Evolutionary conservation across 1,284 basidiomycete genomes (phyloP), one percentile per base, ranked within the genome.

Genomic region (Fomitopsis schrenkii): DNA sequence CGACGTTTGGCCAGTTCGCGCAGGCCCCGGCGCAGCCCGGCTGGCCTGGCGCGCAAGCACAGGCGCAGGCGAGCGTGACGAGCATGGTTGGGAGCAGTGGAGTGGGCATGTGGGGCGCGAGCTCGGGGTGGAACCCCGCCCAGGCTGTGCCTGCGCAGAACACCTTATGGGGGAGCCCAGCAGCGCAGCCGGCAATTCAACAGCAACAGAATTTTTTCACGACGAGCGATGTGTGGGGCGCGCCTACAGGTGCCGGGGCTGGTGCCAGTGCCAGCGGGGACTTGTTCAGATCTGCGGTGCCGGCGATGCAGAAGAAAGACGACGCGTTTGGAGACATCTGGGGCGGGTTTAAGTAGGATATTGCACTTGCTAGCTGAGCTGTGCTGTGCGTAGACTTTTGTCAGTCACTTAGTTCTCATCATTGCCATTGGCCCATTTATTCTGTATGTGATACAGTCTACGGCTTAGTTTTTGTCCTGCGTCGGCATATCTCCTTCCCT

Each of bases 241-340:
- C 73, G 5, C 65, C 71, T 30, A 55, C 70, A 17, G 19, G 52
- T 5, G 33, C 12, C n/a, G 62, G 59, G 5, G 63, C 71, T 22
- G 61, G 66, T n/a, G 64, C 69, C 14, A 12, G 35, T 36, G 57
- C 58, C 35, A 52, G 62, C 62, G 56, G 70, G 66, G 77, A 80
- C 65, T 12, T 76, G 33, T 78, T 79, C 66, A 72, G 71, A 40
- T 65, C 76, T 17, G 53, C 71, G 26, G 45, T 67, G 40, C 62
- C 70, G 12, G 54, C 72, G n/a, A 64, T 73, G 52, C 75, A 79
- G 67, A 88, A 90, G 79, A 88, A 90, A 72, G 88, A 92, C 65
- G 91, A 93, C 68, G 84, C 79, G 6, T 93, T 93, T 71, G 88
- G 88, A 4, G 90, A 93, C 73, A 72, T 93, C 55, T 93, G 90